phyloP scores from a whole-genome alignment of 306 rosid genomes.

The Morella rubra region DNA sequence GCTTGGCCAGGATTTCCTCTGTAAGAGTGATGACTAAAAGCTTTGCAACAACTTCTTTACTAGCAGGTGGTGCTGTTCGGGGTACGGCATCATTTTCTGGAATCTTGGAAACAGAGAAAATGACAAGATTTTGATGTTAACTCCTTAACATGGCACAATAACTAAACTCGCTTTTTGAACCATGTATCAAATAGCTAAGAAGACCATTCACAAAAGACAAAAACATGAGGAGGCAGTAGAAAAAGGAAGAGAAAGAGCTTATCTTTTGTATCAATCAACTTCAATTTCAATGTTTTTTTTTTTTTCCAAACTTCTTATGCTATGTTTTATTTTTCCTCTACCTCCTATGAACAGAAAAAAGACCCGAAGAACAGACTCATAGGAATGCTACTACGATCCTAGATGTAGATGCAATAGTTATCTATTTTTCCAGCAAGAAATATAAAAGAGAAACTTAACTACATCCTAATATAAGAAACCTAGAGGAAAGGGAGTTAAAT shows the following conservation, averaged over 20 bases:
- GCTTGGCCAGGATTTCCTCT: constrained; percentile 58
- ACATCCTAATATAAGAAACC: neutral
- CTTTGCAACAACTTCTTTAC: constrained; percentile 87
- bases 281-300: neutral
- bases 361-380: neutral
- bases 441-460: neutral
- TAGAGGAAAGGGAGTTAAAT: neutral
- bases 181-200: neutral
- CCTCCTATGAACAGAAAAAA: neutral
- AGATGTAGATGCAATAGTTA: neutral
- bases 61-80: constrained; percentile 88
- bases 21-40: constrained; percentile 77
- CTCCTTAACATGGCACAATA: constrained; percentile 13
- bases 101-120: constrained; percentile 36
- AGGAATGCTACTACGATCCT: neutral
- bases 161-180: neutral
- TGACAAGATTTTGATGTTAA: neutral
- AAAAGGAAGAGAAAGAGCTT: neutral
- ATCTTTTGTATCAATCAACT: neutral
- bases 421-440: neutral
- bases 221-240: neutral
- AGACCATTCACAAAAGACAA: neutral
- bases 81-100: constrained; percentile 46
- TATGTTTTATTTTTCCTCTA: neutral
- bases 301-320: neutral